Conservation (phyloP, 495 filamentous ascomycete species). For the Penicillium taxi region DNA sequence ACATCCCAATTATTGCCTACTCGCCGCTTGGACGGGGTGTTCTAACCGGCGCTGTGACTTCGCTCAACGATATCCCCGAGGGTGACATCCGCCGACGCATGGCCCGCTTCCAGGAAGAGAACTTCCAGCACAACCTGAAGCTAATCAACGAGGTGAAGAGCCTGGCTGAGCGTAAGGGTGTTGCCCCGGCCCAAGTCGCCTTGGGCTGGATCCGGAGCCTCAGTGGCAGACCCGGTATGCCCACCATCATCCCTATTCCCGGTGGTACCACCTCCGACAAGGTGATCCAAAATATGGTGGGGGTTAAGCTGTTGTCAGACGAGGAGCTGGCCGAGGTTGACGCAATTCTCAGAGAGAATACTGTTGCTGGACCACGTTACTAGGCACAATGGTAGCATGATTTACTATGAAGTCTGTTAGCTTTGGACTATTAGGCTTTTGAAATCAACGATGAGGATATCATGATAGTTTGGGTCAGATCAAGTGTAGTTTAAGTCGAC, state of each 20-base stretch:
- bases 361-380: conserved; percentile 34
- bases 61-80: conserved; percentile 51
- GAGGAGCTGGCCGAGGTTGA: conserved; percentile 42
- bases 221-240: conserved; percentile 51
- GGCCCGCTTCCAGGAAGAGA: conserved; percentile 61
- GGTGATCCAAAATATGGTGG: conserved; percentile 39
- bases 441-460: neutral
- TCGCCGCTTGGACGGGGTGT: conserved; percentile 49
- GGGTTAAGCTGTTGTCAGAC: conserved; percentile 27
- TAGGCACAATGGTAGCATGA: conserved; percentile 4
- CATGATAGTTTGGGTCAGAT: conserved; percentile 36
- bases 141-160: conserved; percentile 58
- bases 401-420: conserved; percentile 4
- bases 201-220: conserved; percentile 60
- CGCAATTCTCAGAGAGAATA: conserved; percentile 29
- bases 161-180: conserved; percentile 61
- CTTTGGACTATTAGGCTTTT: conserved; percentile 1
- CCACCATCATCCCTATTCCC: conserved; percentile 76
- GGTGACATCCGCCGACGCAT: conserved; percentile 45
- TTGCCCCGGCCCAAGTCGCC: conserved; percentile 68
- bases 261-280: conserved; percentile 49
- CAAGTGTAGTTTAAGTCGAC: conserved; percentile 53
- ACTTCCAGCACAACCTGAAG: conserved; percentile 65
- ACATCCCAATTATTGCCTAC: conserved; percentile 64
- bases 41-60: conserved; percentile 56